Evolutionary conservation across 371 early-diverging fungal species (phyloP), one percentile per base, ranked within the genome.

Genomic region (Mortierella sp.): DNA sequence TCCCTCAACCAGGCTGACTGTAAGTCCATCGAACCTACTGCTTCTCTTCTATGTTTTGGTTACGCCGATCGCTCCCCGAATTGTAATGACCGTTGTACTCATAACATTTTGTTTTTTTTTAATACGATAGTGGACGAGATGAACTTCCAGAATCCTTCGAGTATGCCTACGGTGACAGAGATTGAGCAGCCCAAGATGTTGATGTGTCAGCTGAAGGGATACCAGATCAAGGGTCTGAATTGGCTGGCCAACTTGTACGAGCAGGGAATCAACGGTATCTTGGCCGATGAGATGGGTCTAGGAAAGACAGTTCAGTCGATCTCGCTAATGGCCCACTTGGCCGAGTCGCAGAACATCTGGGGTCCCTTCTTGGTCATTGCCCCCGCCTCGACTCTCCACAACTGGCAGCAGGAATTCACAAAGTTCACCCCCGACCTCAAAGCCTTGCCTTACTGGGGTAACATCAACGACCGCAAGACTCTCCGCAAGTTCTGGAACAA

Each of bases 191-290:
- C 98, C 19, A 89, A 88, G 39, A 95, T 97, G 92, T 88, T 99
- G 41, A 95, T 94, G 88, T 95, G 96, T 76, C 91, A 93, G 75
- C 90, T 99, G 16, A 97, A 97, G 82, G 92, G 93, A 50, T 98
- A 99, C 86, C 99, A 99, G 87, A 87, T 99, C 64, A 97, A 99
- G 87, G 99, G 99, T 29, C 90, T 99, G 34, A 98, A 97, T 85
- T 99, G 99, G 99, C 92, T 99, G 22, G 95, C 96, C 34, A 97
- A 95, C 84, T 86, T 99, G 82, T 98, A 98, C 79, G 97, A 98
- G 71, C 96, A 97, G 80, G 98, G 98, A 67, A 98, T 99, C 85
- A 99, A 98, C 86, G 97, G 99, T 68, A 98, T 99, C 80, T 87
- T 99, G 44, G 98, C 99, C 5, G 98, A 98, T 83, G 98, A 98